Percentiles rank a stretch among this genome's conserved stretches.
Conservation (phyloP, 108 stramenopile genomes). For the Nitzschia sp. region DNA sequence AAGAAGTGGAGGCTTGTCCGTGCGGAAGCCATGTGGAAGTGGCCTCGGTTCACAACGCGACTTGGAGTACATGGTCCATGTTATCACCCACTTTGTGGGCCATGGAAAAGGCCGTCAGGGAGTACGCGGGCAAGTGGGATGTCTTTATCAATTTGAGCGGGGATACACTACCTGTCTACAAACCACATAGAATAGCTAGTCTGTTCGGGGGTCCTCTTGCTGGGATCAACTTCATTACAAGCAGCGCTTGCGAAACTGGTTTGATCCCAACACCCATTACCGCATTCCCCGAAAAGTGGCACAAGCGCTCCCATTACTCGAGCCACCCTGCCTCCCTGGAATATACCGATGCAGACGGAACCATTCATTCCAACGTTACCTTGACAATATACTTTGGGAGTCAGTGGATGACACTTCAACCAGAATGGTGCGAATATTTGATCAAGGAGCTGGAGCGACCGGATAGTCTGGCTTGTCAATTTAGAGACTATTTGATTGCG, state of each 20-base stretch:
- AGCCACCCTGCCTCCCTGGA: constrained; percentile 34
- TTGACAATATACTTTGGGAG: constrained; percentile 78
- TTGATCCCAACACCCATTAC: constrained; percentile 69
- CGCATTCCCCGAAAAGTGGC: constrained; percentile 76
- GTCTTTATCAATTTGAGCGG: constrained; percentile 83
- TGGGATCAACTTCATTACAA: constrained; percentile 81
- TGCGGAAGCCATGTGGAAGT: constrained; percentile 48
- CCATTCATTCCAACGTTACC: constrained; percentile 26
- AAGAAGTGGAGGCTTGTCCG: constrained; percentile 61
- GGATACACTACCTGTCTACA: constrained; percentile 78
- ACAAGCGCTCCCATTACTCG: constrained; percentile 85
- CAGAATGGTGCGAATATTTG: constrained; percentile 68
- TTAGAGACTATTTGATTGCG: constrained; percentile 54
- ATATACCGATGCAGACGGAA: constrained; percentile 53
- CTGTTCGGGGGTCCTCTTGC: constrained; percentile 65
- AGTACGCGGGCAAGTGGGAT: constrained; percentile 64
- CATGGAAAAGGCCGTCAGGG: constrained; percentile 52
- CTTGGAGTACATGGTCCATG: constrained; percentile 89
- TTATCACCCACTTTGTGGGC: constrained; percentile 84
- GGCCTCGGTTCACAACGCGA: constrained; percentile 37
- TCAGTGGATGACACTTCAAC: constrained; percentile 85
- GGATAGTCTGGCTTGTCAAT: constrained; percentile 57
- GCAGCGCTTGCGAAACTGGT: constrained; percentile 79
- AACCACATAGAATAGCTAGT: constrained; percentile 46
- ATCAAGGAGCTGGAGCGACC: constrained; percentile 54